phyloP scores from a whole-genome alignment of 2,329 filamentous ascomycete genomes.

The Epichloe uncinata region DNA sequence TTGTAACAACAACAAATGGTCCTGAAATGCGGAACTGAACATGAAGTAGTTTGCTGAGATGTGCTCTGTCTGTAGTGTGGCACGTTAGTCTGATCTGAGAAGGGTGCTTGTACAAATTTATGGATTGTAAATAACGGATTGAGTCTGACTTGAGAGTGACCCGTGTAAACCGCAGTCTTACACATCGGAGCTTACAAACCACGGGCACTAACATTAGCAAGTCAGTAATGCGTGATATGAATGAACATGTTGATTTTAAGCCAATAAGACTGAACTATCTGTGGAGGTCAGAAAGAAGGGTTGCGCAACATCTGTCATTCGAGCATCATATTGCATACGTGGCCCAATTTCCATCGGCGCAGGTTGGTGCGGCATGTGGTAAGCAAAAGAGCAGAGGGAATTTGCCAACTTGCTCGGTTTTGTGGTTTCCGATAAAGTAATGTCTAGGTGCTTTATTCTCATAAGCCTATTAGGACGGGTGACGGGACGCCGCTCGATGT shows the following conservation, averaged over 20 bases:
- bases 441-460: no score
- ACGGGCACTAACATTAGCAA: not conserved
- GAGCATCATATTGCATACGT: not conserved
- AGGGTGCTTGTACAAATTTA: not conserved
- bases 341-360: not conserved
- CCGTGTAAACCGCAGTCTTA: not conserved
- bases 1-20: conserved; percentile 1
- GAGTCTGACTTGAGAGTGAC: not conserved
- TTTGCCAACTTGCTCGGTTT: no score
- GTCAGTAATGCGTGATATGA: not conserved
- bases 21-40: not conserved
- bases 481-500: no score
- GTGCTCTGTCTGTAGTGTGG: not conserved
- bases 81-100: not conserved
- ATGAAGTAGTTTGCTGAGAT: not conserved
- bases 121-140: not conserved
- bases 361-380: no score
- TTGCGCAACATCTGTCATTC: not conserved
- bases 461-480: no score
- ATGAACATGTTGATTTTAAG: not conserved
- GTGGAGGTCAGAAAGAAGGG: not conserved
- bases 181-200: not conserved
- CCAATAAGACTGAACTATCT: not conserved
- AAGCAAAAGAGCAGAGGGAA: no score
- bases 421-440: no score